These are phyloP conservation scores for Oidiodendron maius DNA, from an alignment of 495 filamentous ascomycete genomes.

Conservation along the genomic window DNA sequence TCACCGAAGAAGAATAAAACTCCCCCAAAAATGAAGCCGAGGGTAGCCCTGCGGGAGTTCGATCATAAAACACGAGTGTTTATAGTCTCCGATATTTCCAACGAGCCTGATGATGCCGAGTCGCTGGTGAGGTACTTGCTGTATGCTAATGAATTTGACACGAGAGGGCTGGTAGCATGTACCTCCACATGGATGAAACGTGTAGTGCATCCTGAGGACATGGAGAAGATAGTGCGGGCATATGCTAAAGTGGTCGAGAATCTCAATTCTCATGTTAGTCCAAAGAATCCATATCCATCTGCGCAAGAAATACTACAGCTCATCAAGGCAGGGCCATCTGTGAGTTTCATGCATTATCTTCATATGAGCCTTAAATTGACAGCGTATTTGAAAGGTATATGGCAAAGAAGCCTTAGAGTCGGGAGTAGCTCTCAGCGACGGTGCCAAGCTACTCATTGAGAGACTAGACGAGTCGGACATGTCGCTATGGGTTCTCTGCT, in stretches of 20 bases:
- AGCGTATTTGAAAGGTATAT: no score
- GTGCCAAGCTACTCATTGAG: not conserved
- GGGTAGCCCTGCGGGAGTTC: no score
- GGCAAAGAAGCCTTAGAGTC: conserved; percentile 29
- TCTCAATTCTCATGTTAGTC: conserved; percentile 13
- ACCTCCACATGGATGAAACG: conserved; percentile 35
- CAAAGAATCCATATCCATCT: not conserved
- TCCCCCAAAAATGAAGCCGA: no score
- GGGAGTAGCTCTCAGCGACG: conserved; percentile 23
- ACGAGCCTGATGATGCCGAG: conserved; percentile 37
- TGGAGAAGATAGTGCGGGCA: conserved; percentile 32
- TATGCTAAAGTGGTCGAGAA: conserved; percentile 35
- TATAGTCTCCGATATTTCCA: conserved; percentile 37
- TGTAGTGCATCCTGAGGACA: conserved; percentile 29
- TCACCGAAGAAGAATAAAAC: no score
- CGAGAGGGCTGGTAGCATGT: conserved; percentile 32
- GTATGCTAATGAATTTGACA: conserved; percentile 36
- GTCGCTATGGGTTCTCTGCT: conserved; percentile 38
- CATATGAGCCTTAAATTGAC: no score
- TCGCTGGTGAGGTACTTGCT: conserved; percentile 35
- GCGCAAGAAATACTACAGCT: not conserved
- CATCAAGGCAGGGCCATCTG: conserved; percentile 20
- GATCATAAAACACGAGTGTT: conserved; percentile 25
- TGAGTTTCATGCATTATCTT: no score
- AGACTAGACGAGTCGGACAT: conserved; percentile 24